Evolutionary conservation across 2,329 filamentous ascomycete genomes (phyloP), one percentile per base, ranked within the genome.

Genomic region (Hyphodiscus sp.): DNA sequence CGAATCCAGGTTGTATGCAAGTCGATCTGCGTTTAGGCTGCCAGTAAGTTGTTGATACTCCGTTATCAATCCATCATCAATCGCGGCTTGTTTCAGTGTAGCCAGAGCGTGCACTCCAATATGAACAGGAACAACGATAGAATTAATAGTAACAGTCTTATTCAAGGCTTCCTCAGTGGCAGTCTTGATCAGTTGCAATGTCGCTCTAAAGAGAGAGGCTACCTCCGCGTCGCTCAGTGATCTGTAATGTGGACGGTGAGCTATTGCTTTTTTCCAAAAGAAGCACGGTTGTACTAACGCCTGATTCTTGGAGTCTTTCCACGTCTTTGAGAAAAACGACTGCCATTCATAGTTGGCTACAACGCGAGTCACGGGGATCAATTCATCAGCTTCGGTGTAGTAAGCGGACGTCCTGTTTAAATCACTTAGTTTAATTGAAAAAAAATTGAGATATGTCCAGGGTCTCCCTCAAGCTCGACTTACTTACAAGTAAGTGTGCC

Each of bases 321-420:
- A 47, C 9, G 45, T 47, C 45, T 47, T 16, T 3, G 45, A 26
- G 23, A 47, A 47, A 47, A 29, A 47, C 29, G 26, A 30, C 45
- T 30, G 45, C 45, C 45, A 47, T 47, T 47, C 45, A 26, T 47
- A 4, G 45, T 30, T 47, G 20, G 45, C 45, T 47, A 30, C 23
- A 30, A 47, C 23, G 45, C 45, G 45, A 30, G 23, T 7, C 18
- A 47, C 23, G 23, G 45, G 20, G 20, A 47, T 13, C 23, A 47
- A 47, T n/a, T 30, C 23, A 47, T 33, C 29, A 13, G 7, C 29
- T 13, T 33, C 7, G 7, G 29, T 33, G 29, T 33, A 33, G 13
- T 33, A 33, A 7, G 29, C 29, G 7, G 29, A 33, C 7, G 29
- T 33, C 13, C 29, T 33, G n/a, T n/a, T n/a, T n/a, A n/a, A n/a